Evolutionary conservation across 2,329 filamentous ascomycete genomes (phyloP).

Genomic region (Diaporthe vaccinii): DNA sequence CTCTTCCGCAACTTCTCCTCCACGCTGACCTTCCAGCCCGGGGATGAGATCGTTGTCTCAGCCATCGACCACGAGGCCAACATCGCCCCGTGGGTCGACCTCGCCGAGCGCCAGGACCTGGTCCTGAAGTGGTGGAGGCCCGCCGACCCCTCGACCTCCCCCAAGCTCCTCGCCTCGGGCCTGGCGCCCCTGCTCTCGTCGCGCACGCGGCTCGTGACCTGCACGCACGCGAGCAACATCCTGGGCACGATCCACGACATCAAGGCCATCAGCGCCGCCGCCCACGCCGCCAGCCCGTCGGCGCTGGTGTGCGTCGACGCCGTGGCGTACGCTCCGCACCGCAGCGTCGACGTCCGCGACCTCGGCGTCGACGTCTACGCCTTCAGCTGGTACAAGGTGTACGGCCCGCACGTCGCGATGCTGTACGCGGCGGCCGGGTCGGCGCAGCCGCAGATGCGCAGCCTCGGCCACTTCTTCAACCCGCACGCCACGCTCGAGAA

Average conservation of each 20-base stretch:
- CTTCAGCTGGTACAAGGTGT: conserved; percentile 89
- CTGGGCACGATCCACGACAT: conserved; percentile 79
- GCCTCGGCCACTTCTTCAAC: conserved; percentile 78
- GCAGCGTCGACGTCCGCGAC: conserved; percentile 75
- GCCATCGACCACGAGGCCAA: conserved; percentile 84
- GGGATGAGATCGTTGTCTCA: conserved; percentile 79
- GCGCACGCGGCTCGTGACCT: conserved; percentile 78
- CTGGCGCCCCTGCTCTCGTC: conserved; percentile 71
- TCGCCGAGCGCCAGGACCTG: conserved; percentile 72
- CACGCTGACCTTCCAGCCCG: conserved; percentile 64
- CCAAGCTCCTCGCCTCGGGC: conserved; percentile 69
- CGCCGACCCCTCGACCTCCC: conserved; percentile 52
- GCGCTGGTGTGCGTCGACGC: conserved; percentile 81
- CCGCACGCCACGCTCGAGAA: conserved; percentile 69
- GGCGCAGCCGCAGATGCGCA: conserved; percentile 68
- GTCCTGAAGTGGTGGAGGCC: conserved; percentile 79
- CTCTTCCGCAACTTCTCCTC: conserved; percentile 79
- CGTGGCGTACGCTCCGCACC: conserved; percentile 82
- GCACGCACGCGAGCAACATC: conserved; percentile 81
- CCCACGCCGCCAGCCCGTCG: conserved; percentile 62
- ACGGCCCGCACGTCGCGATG: conserved; percentile 80
- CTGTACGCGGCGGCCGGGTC: conserved; percentile 72
- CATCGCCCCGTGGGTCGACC: conserved; percentile 78
- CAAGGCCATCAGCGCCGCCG: conserved; percentile 65
- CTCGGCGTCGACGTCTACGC: conserved; percentile 81